Evolutionary conservation across 1,139 yeast species (phyloP), one percentile per base, ranked within the genome.

Genomic region (Yamadazyma spencermartinsiae): DNA sequence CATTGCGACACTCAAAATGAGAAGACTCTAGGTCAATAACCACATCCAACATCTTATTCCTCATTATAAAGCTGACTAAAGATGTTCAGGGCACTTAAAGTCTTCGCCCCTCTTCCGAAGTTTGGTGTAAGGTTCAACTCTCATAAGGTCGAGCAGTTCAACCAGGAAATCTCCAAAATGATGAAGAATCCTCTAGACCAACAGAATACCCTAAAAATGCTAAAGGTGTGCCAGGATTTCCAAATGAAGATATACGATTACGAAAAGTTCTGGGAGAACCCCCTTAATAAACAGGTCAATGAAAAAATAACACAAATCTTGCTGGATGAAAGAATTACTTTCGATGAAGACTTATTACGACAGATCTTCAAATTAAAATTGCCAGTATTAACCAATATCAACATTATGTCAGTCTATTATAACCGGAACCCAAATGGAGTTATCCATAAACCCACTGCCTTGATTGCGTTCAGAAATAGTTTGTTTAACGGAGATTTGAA

Each of bases 401-500:
- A 54, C 14, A 48, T 71, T 15, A 60, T 76, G 20, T 54, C 61
- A 35, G 37, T 50, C 5, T 75, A 51, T 50, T 73, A 77, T 50
- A 39, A 51, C 25, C 57, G 60, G 33, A 62, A 71, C 39, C 68
- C 75, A 0, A 48, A 50, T 0, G 50, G 47, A 20, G 37, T 44
- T 2, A 44, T 56, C 8, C 69, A 72, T 11, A 65, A 65, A 38
- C 61, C 65, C 0, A 56, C 69, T 2, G 82, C 85, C 1, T 63
- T 82, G 60, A 72, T 84, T 17, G 85, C 90, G 0, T 76, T 85
- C 43, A 63, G 92, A 15, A 59, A 71, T 32, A 69, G 82, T 5
- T 60, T 84, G 1, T 81, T 72, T 60, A 70, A 76, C 44, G 86
- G 80, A 2, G 82, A 83, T 40, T 69, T 82, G 42, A 65, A 70